Conservation (phyloP, 2,329 filamentous ascomycete genomes). For the Camillea tinctor region DNA sequence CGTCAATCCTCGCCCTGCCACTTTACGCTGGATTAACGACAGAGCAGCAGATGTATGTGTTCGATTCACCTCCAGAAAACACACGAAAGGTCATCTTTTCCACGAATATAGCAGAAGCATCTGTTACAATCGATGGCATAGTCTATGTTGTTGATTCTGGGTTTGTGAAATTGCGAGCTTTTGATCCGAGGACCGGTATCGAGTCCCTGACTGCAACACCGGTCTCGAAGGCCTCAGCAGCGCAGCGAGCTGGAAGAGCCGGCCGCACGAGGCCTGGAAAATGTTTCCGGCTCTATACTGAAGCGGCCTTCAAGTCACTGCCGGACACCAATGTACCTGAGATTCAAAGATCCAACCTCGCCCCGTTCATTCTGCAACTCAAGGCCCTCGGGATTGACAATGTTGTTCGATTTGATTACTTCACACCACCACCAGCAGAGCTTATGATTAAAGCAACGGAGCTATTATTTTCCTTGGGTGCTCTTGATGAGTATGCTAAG, state of each 20-base stretch:
- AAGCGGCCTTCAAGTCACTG: slow-evolving; percentile 65
- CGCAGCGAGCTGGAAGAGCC: slow-evolving; percentile 84
- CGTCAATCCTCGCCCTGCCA: slow-evolving; percentile 68
- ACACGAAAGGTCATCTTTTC: slow-evolving; percentile 89
- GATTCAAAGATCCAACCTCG: slow-evolving; percentile 88
- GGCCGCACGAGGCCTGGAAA: slow-evolving; percentile 89
- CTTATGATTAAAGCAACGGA: slow-evolving; percentile 85
- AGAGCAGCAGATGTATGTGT: slow-evolving; percentile 93
- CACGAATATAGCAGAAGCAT: slow-evolving; percentile 96
- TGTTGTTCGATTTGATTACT: slow-evolving; percentile 83
- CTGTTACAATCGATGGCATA: slow-evolving; percentile 89
- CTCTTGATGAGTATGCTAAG: slow-evolving; percentile 85
- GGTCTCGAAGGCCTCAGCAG: slow-evolving; percentile 88
- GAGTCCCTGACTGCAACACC: slow-evolving; percentile 81
- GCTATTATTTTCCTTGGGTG: slow-evolving; percentile 80
- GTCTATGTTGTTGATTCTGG: slow-evolving; percentile 88
- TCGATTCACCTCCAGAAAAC: slow-evolving; percentile 77
- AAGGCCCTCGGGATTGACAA: slow-evolving; percentile 97
- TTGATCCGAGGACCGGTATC: slow-evolving; percentile 80
- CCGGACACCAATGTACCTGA: slow-evolving; percentile 78
- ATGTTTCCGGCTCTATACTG: slow-evolving; percentile 90
- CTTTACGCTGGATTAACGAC: slow-evolving; percentile 86
- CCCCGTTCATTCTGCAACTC: slow-evolving; percentile 83
- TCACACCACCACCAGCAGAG: slow-evolving; percentile 81
- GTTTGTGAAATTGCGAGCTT: slow-evolving; percentile 86